Base-by-base conservation (phyloP, 2,329 filamentous ascomycete species). In the Colletotrichum abscissum region DNA sequence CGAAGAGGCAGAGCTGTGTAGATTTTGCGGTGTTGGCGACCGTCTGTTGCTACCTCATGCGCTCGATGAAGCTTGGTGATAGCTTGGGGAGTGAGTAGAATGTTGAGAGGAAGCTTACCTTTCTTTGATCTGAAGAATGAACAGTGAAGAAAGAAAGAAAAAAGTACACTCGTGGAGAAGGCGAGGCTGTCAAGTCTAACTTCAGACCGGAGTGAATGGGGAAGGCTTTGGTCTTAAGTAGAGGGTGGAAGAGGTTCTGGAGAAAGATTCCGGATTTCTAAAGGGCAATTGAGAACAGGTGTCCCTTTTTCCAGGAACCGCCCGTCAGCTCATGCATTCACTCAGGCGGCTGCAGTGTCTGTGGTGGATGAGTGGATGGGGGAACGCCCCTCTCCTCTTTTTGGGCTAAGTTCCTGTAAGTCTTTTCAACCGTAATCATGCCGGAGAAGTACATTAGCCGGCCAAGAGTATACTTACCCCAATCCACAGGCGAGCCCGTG, bases 201-300 rank as follows among this genome's bases (percentile, higher is more conserved):
- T 66, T 68, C 67, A 28, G 33, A 16, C 8, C 9, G 33, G 19
- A 5, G 46, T 64, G 52, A 42, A 70, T 70, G 70, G 66, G 70
- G 63, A 46, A 54, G 38, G 30, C 16, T 42, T 28, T 65, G 67
- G 22, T 66, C 67, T 73, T 73, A 73, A 66, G 71, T 73, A 73
- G 60, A 35, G 3, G 56, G 68, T 63, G 67, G 19, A 55, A 49
- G 42, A 35, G 52, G 69, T 52, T 72, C 28, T 49, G 57, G 52
- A 66, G 68, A 68, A 67, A 72, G 68, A 71, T 62, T 74, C 64
- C 60, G 59, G 57, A 67, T 74, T 73, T 74, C 64, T 24, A 62
- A 69, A 69, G 63, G 65, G 72, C 65, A 75, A 75, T 75, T 75
- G 66, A 75, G 73, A 75, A 75, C 73, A 75, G 70, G 70, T 75